phyloP scores from a whole-genome alignment of 805 yeast genomes.

The Candida maris region DNA sequence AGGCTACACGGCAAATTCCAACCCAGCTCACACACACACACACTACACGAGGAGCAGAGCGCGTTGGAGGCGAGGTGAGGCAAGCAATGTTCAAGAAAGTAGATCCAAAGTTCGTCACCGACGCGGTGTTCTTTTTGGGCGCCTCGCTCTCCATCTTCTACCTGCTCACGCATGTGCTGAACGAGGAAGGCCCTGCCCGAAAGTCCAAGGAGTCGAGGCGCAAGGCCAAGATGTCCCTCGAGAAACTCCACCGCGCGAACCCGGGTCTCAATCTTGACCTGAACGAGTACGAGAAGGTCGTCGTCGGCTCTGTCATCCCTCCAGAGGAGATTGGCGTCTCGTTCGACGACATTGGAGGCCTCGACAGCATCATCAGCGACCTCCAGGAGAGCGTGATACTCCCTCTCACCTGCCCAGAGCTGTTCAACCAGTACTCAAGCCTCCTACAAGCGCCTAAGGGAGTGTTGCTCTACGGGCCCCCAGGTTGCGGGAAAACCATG shows the following conservation, averaged over 20 bases:
- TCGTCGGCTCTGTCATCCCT: conserved; percentile 72
- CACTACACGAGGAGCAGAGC: too few species aligned
- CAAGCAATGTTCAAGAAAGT: conserved; percentile 27
- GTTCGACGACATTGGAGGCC: conserved; percentile 86
- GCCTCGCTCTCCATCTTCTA: conserved; percentile 56
- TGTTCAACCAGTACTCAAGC: conserved; percentile 63
- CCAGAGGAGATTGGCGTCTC: conserved; percentile 78
- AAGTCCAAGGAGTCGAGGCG: conserved; percentile 58
- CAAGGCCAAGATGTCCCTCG: conserved; percentile 53
- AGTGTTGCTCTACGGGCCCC: conserved; percentile 89
- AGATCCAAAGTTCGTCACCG: conserved; percentile 29
- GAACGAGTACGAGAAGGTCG: conserved; percentile 72
- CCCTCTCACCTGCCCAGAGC: conserved; percentile 77
- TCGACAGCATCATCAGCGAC: conserved; percentile 78
- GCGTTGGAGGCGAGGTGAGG: too few species aligned
- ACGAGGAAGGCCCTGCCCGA: conserved; percentile 34
- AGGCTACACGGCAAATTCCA: too few species aligned
- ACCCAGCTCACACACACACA: too few species aligned
- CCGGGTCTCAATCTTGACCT: conserved; percentile 57
- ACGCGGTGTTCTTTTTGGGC: conserved; percentile 34
- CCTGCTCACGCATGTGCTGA: conserved; percentile 31
- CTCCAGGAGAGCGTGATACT: conserved; percentile 82
- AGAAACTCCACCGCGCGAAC: conserved; percentile 52
- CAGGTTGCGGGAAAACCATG: conserved; percentile 98
- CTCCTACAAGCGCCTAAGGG: conserved; percentile 92